phyloP scores from a whole-genome alignment of 148 eudicot genomes.

The Rhododendron ovatum region DNA sequence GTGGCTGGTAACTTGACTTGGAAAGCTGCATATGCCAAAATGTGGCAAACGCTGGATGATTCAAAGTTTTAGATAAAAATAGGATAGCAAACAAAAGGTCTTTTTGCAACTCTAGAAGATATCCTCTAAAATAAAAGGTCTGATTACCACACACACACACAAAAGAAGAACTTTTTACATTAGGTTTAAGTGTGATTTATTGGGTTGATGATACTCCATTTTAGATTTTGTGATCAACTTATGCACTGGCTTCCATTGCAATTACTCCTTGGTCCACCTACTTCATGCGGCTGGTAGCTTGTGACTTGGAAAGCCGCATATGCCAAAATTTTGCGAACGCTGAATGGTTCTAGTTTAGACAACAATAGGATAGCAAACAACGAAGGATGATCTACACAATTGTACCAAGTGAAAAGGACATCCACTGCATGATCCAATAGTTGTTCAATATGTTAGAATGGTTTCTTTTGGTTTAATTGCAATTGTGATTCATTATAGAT shows the following conservation, averaged over 20 bases:
- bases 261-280: too few species aligned
- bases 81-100: background rate
- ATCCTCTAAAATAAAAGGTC: background rate
- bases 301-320: too few species aligned
- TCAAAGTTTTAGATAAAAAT: background rate
- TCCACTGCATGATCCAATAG: background rate
- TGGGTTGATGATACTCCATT: background rate
- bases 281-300: too few species aligned
- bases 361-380: background rate
- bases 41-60: background rate
- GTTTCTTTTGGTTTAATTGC: background rate
- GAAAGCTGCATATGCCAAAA: background rate
- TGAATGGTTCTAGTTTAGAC: too few species aligned
- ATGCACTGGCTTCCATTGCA: background rate
- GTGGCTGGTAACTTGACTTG: conserved; percentile 25
- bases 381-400: background rate
- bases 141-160: too few species aligned
- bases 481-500: background rate
- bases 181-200: too few species aligned
- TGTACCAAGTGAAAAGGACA: background rate
- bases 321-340: too few species aligned
- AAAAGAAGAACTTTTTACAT: background rate
- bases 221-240: background rate
- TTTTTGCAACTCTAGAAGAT: background rate
- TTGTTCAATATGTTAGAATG: background rate